Conservation (phyloP, 2,329 filamentous ascomycete species). For the Paramyrothecium roridum region DNA sequence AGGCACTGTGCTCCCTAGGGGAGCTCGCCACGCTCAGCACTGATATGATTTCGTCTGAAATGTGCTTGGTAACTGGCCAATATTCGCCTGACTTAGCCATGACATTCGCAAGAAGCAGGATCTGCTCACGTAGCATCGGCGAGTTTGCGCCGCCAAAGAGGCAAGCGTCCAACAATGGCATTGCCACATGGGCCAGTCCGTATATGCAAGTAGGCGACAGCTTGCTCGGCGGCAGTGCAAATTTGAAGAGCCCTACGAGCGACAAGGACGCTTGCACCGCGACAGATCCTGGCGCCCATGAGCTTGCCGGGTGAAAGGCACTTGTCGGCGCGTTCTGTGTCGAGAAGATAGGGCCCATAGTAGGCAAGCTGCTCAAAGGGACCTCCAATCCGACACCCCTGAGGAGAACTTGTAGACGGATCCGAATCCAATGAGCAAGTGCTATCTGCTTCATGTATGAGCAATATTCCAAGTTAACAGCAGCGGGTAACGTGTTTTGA, state of each 20-base stretch:
- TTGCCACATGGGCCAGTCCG: slow-evolving; percentile 9
- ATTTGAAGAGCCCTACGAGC: slow-evolving; percentile 13
- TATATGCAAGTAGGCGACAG: slow-evolving; percentile 16
- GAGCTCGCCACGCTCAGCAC: not conserved
- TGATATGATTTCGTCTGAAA: slow-evolving; percentile 7
- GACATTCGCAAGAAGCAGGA: slow-evolving; percentile 8
- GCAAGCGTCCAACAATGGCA: slow-evolving; percentile 9
- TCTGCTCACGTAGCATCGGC: slow-evolving; percentile 5
- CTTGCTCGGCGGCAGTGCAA: slow-evolving; percentile 11
- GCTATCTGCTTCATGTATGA: slow-evolving; percentile 7
- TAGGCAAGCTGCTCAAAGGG: slow-evolving; percentile 3
- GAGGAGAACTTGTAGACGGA: slow-evolving; percentile 14
- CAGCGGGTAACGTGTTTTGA: not conserved
- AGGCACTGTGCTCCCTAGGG: not conserved
- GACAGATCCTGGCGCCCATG: slow-evolving; percentile 4
- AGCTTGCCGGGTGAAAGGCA: not conserved
- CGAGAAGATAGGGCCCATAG: slow-evolving; percentile 2
- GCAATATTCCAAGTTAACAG: not conserved
- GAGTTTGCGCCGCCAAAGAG: not conserved
- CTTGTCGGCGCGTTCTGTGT: not conserved
- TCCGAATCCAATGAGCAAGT: slow-evolving; percentile 16
- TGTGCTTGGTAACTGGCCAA: slow-evolving; percentile 11
- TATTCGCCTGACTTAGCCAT: slow-evolving; percentile 13
- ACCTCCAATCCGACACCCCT: slow-evolving; percentile 1
- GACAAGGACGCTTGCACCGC: slow-evolving; percentile 13